phyloP scores from a whole-genome alignment of 805 yeast genomes.

The Yamadazyma endophytica region DNA sequence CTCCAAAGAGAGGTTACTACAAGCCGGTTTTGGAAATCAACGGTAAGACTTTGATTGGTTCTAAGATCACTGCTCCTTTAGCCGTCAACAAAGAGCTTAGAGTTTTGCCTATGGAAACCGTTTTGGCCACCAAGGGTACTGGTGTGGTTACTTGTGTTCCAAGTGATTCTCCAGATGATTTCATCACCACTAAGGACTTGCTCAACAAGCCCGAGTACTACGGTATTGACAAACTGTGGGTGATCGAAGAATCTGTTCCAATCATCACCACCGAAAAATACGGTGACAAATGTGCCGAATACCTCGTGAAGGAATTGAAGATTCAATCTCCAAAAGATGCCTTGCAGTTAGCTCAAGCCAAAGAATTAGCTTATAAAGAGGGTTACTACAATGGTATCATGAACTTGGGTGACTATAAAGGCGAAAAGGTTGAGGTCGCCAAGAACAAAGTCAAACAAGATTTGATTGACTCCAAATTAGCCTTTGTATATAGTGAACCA shows the following conservation, averaged over 20 bases:
- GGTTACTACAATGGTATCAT: constrained; percentile 89
- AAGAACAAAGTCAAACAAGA: constrained; percentile 84
- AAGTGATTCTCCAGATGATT: constrained; percentile 98
- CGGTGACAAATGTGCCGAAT: constrained; percentile 86
- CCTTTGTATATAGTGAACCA: constrained; percentile 92
- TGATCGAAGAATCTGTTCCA: constrained; percentile 64
- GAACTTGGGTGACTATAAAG: constrained; percentile 76
- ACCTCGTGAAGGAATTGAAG: constrained; percentile 77
- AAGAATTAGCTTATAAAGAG: constrained; percentile 93
- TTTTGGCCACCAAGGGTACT: constrained; percentile 92
- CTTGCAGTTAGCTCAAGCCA: constrained; percentile 82
- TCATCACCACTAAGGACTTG: constrained; percentile 77
- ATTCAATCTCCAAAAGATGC: constrained; percentile 93
- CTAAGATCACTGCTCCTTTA: constrained; percentile 82
- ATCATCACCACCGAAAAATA: constrained; percentile 77
- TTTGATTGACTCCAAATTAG: constrained; percentile 69
- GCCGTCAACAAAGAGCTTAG: constrained; percentile 66
- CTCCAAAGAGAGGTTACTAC: constrained; percentile 83
- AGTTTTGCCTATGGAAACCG: constrained; percentile 96
- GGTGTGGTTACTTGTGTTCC: constrained; percentile 99
- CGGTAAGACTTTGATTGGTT: constrained; percentile 79
- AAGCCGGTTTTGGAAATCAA: constrained; percentile 52
- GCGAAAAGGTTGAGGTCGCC: constrained; percentile 87
- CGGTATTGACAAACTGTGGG: constrained; percentile 84
- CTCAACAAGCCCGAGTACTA: constrained; percentile 88